These are phyloP conservation scores for Ophiosphaerella herpotricha DNA, from an alignment of 2,329 filamentous ascomycete species.

Conservation along the genomic window DNA sequence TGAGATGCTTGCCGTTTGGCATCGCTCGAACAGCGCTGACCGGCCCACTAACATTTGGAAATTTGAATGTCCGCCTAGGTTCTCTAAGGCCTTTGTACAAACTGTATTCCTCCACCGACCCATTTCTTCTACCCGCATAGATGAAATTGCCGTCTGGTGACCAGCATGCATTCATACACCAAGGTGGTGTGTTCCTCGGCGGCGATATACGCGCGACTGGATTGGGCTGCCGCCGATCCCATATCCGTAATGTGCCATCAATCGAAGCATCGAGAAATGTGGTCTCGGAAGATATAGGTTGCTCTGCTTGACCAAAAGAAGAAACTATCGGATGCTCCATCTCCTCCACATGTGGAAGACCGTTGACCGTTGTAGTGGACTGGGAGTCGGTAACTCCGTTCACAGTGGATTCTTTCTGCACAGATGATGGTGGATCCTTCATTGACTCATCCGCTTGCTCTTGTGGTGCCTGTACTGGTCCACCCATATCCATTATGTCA, in stretches of 20 bases:
- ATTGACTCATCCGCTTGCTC: conserved; percentile 19
- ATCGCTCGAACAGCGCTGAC: conserved; percentile 88
- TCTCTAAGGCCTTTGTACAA: conserved; percentile 78
- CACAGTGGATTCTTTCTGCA: conserved; percentile 16
- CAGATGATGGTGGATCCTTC: conserved; percentile 23
- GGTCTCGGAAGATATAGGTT: conserved; percentile 64
- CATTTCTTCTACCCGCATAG: conserved; percentile 87
- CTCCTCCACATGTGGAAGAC: conserved; percentile 59
- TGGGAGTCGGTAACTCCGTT: conserved; percentile 29
- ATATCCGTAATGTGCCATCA: conserved; percentile 87
- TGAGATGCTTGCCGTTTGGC: conserved; percentile 88
- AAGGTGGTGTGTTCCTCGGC: conserved; percentile 78
- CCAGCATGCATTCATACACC: conserved; percentile 98
- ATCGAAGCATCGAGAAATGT: conserved; percentile 89
- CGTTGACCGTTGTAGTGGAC: conserved; percentile 45
- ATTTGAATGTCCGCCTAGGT: conserved; percentile 79
- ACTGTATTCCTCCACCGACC: conserved; percentile 92
- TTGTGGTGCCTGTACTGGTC: conserved; percentile 48
- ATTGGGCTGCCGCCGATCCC: conserved; percentile 79
- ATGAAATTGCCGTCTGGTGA: conserved; percentile 93
- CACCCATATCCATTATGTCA: conserved; percentile 53
- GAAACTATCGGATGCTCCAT: conserved; percentile 27
- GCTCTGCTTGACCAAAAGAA: conserved; percentile 43
- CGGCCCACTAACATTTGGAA: conserved; percentile 85
- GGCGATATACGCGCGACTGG: conserved; percentile 81